Conservation (phyloP, 257 asterid species). For the Apocynum venetum region DNA sequence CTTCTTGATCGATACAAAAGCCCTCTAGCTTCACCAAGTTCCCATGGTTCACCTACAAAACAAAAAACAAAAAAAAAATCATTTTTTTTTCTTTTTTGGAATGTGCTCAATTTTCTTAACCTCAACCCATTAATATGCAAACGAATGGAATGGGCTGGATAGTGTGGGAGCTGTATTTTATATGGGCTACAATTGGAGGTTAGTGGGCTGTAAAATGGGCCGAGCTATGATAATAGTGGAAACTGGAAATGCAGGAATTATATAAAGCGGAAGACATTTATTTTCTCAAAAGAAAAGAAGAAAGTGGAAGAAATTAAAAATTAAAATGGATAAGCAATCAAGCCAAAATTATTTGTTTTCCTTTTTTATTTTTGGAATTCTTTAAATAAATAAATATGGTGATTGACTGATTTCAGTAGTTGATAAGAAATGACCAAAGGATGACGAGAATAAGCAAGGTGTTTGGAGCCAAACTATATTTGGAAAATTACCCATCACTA, state of each 20-base stretch:
- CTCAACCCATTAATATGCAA: too few relatives aligned
- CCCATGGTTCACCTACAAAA: constrained; percentile 86
- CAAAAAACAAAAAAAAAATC: neutral
- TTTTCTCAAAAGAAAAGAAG: too few relatives aligned
- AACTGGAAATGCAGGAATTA: too few relatives aligned
- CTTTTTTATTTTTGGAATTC: too few relatives aligned
- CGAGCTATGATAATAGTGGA: neutral
- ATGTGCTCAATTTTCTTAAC: too few relatives aligned
- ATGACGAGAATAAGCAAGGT: neutral
- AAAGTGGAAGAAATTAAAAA: too few relatives aligned
- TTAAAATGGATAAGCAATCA: too few relatives aligned
- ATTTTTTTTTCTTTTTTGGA: too few relatives aligned
- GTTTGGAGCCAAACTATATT: neutral
- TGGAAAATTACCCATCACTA: neutral
- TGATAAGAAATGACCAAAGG: neutral
- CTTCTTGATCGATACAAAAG: constrained; percentile 83
- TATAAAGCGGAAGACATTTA: too few relatives aligned
- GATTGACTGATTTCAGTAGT: too few relatives aligned
- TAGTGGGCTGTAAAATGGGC: neutral
- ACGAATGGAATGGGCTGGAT: neutral
- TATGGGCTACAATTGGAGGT: neutral
- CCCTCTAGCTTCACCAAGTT: constrained; percentile 91
- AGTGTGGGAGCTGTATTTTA: neutral
- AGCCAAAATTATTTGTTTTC: too few relatives aligned
- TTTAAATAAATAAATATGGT: too few relatives aligned